phyloP scores from a whole-genome alignment of 148 eudicot species.

The Rhododendron molle region DNA sequence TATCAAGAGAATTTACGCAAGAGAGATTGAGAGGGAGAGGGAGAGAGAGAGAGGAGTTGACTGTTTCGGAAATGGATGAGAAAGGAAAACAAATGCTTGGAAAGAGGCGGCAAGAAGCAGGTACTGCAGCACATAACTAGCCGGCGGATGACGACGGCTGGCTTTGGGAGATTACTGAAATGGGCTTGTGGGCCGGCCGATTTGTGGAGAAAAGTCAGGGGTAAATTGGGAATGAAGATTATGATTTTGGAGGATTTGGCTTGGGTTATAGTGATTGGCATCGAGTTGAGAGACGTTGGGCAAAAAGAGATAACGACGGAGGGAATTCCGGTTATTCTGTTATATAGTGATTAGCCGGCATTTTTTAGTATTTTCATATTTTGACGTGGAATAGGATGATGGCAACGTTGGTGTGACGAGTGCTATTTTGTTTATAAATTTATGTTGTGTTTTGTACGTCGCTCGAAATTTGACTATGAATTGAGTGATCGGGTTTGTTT shows the following conservation, averaged over 20 bases:
- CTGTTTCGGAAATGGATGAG: neutral
- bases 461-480: neutral
- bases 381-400: neutral
- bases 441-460: neutral
- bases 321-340: neutral
- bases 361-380: neutral
- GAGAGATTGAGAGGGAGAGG: too few species aligned
- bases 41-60: neutral
- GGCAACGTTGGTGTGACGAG: neutral
- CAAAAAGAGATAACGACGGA: neutral
- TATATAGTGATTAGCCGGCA: neutral
- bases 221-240: constrained; percentile 12
- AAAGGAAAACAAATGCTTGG: constrained; percentile 25
- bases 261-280: neutral
- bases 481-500: too few species aligned
- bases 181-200: neutral
- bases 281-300: constrained; percentile 17
- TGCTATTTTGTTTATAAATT: neutral
- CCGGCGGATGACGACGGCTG: constrained; percentile 21
- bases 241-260: neutral
- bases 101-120: constrained; percentile 36
- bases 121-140: neutral
- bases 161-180: constrained; percentile 6
- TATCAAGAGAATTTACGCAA: neutral
- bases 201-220: constrained; percentile 6